Conservation (phyloP, 2,329 filamentous ascomycete genomes). For the Dothistroma septosporum region DNA sequence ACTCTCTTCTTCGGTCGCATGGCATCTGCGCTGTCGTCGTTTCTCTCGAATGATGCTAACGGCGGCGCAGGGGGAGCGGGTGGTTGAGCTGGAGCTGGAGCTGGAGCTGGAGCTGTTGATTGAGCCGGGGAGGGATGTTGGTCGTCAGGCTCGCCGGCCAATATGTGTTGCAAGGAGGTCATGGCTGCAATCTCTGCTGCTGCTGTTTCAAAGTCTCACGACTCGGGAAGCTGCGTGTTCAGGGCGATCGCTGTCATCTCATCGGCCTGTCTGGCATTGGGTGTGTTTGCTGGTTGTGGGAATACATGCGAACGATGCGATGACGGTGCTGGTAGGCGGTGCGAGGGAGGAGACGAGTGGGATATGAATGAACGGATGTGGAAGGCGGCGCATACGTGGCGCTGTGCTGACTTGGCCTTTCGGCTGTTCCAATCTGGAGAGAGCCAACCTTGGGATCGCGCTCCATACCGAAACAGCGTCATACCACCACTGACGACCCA, state of each 20-base stretch:
- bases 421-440: too few species aligned
- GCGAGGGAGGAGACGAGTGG: background rate
- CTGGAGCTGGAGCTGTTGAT: constrained; percentile 2
- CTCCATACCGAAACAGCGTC: too few species aligned
- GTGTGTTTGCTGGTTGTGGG: background rate
- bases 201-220: constrained; percentile 5
- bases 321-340: background rate
- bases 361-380: background rate
- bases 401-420: background rate
- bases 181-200: constrained; percentile 2
- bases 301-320: background rate
- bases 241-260: background rate
- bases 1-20: constrained; percentile 22
- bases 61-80: constrained; percentile 15
- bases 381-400: background rate
- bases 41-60: constrained; percentile 3
- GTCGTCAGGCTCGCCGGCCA: constrained; percentile 4
- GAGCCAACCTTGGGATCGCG: too few species aligned
- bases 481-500: too few species aligned
- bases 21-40: constrained; percentile 4
- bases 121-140: background rate
- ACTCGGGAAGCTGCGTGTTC: background rate
- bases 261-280: background rate
- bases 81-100: constrained; percentile 3
- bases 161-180: constrained; percentile 7